These are phyloP conservation scores for Acanthamoeba royreba DNA, from an alignment of 208 protist genomes.

Conservation along the genomic window DNA sequence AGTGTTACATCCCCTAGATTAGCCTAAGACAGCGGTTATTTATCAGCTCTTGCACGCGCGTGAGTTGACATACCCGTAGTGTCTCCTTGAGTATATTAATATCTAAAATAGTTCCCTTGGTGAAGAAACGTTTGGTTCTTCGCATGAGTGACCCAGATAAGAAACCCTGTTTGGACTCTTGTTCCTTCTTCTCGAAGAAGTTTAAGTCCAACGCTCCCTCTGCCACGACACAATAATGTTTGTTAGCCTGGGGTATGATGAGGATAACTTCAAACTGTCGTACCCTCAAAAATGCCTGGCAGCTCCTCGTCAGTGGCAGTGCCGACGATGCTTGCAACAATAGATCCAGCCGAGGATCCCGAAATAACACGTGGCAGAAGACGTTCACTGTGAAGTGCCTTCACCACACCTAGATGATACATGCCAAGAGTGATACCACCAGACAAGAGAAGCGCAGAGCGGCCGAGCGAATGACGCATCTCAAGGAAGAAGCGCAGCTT, in stretches of 20 bases:
- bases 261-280: not conserved
- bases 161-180: not conserved
- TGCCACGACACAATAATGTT: not conserved
- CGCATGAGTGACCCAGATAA: not conserved
- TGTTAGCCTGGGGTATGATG: not conserved
- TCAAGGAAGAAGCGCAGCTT: constrained; percentile 64
- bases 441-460: constrained; percentile 64
- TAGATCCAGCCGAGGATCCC: constrained; percentile 60
- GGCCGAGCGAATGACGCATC: constrained; percentile 62
- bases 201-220: not conserved
- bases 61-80: not conserved
- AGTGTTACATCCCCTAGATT: constrained; percentile 50
- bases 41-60: too few relatives aligned
- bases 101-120: constrained; percentile 34
- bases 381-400: constrained; percentile 24
- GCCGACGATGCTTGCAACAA: constrained; percentile 45
- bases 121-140: constrained; percentile 28
- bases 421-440: constrained; percentile 64
- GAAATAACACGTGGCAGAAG: constrained; percentile 66
- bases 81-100: constrained; percentile 45
- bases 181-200: constrained; percentile 23
- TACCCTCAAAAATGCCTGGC: not conserved
- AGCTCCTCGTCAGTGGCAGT: constrained; percentile 54
- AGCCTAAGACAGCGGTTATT: not conserved
- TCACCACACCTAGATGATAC: constrained; percentile 68